A percentile compares a stretch with the other conserved stretches of the same genome.
Evolutionary conservation across 2,329 filamentous ascomycete species (phyloP).

Genomic region (Ascochyta fabae): DNA sequence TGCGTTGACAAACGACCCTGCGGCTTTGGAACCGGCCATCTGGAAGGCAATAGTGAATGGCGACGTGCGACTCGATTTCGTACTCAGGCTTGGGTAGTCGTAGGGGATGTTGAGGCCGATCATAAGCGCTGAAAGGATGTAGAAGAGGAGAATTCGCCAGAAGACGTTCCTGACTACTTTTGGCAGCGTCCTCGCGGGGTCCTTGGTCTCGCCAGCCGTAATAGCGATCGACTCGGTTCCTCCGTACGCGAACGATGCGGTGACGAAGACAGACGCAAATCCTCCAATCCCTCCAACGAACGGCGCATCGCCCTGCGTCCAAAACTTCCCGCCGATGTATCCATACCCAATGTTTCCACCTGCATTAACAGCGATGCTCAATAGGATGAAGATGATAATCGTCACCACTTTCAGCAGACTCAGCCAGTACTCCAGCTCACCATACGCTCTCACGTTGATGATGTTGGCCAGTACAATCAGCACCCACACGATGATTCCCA

Average conservation of each 20-base stretch:
- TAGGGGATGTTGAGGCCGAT: slow-evolving; percentile 53
- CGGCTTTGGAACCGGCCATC: slow-evolving; percentile 64
- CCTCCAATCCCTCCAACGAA: slow-evolving; percentile 46
- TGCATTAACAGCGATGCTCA: slow-evolving; percentile 39
- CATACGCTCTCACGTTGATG: slow-evolving; percentile 47
- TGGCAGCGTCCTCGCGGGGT: slow-evolving; percentile 80
- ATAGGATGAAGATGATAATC: slow-evolving; percentile 45
- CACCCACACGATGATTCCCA: slow-evolving; percentile 42
- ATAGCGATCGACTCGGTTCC: slow-evolving; percentile 79
- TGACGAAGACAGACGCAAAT: slow-evolving; percentile 76
- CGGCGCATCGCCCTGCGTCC: slow-evolving; percentile 67
- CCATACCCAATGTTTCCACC: slow-evolving; percentile 34
- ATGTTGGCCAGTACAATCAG: slow-evolving; percentile 45
- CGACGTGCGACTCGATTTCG: slow-evolving; percentile 52
- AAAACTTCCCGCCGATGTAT: slow-evolving; percentile 66
- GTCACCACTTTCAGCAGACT: slow-evolving; percentile 44
- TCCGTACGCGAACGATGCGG: slow-evolving; percentile 74
- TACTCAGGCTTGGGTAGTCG: slow-evolving; percentile 44
- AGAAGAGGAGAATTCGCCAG: slow-evolving; percentile 55
- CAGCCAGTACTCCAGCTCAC: slow-evolving; percentile 47
- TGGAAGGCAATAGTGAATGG: slow-evolving; percentile 72
- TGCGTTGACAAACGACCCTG: slow-evolving; percentile 70
- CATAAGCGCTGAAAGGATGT: slow-evolving; percentile 51
- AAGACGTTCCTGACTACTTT: slow-evolving; percentile 93
- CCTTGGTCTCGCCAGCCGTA: slow-evolving; percentile 78